Conservation (phyloP, 2,329 filamentous ascomycete genomes). For the Hymenoscyphus scutula region DNA sequence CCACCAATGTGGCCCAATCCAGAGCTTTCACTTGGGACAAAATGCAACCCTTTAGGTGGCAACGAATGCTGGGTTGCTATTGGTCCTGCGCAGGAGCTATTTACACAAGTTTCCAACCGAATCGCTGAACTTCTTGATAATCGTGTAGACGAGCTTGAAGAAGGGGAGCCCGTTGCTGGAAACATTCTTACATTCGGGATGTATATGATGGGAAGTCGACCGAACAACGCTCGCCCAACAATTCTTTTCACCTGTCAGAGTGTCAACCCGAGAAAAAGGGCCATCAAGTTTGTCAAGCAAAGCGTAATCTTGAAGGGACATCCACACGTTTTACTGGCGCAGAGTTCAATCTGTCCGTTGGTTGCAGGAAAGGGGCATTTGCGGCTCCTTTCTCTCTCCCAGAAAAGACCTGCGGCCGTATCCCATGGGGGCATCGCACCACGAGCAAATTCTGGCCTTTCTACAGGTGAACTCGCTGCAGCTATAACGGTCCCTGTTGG, state of each 20-base stretch:
- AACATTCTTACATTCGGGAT: constrained; percentile 13
- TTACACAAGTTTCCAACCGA: not conserved
- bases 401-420: too few relatives aligned
- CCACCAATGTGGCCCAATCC: constrained; percentile 6
- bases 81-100: constrained; percentile 11
- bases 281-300: not conserved
- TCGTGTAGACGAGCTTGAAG: constrained; percentile 12
- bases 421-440: too few relatives aligned
- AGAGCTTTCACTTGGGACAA: constrained; percentile 8
- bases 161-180: constrained; percentile 11
- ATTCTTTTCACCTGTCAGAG: constrained; percentile 9
- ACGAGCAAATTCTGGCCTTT: too few relatives aligned
- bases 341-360: too few relatives aligned
- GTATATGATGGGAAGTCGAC: constrained; percentile 11
- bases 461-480: too few relatives aligned
- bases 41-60: constrained; percentile 3
- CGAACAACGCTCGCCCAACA: not conserved
- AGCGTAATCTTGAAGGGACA: too few relatives aligned
- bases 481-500: too few relatives aligned
- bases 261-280: constrained; percentile 8
- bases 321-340: too few relatives aligned
- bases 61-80: constrained; percentile 13
- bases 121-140: constrained; percentile 12
- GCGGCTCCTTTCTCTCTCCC: too few relatives aligned
- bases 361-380: too few relatives aligned